phyloP scores from a whole-genome alignment of 352 stramenopile genomes.

The Phytophthora sansomeana region DNA sequence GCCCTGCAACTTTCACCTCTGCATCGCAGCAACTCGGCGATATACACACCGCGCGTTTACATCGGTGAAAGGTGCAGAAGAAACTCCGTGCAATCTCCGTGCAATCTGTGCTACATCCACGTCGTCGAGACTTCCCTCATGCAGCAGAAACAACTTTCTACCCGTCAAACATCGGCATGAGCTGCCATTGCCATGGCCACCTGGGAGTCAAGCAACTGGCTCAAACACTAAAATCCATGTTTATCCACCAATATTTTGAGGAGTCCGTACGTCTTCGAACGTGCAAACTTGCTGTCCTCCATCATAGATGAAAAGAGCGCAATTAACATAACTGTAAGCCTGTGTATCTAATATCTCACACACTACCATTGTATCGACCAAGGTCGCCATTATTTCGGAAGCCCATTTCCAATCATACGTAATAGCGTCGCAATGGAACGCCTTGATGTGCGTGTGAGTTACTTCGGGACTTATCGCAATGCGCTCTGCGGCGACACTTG shows the following conservation, averaged over 20 bases:
- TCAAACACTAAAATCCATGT: neutral
- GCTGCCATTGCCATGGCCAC: neutral
- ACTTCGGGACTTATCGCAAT: no score
- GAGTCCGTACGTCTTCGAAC: neutral
- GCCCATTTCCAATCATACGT: neutral
- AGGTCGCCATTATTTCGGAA: no score
- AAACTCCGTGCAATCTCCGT: no score
- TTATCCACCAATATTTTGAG: neutral
- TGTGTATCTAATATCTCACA: no score
- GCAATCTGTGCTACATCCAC: no score
- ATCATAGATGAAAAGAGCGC: no score
- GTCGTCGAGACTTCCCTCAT: neutral
- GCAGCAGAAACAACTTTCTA: neutral
- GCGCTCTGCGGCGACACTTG: no score
- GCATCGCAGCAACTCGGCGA: neutral
- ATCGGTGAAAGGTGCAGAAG: neutral
- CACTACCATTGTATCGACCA: no score
- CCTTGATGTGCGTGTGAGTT: neutral
- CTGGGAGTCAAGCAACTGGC: no score
- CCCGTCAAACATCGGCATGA: neutral
- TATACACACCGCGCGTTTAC: neutral
- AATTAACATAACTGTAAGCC: no score
- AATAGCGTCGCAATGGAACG: neutral
- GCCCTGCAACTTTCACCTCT: conserved; percentile 10
- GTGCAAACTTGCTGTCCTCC: neutral